A percentile compares a stretch with the other conserved stretches of the same genome.
phyloP scores from a whole-genome alignment of 768 basidiomycete species.

The Rossbeevera mucosa region DNA sequence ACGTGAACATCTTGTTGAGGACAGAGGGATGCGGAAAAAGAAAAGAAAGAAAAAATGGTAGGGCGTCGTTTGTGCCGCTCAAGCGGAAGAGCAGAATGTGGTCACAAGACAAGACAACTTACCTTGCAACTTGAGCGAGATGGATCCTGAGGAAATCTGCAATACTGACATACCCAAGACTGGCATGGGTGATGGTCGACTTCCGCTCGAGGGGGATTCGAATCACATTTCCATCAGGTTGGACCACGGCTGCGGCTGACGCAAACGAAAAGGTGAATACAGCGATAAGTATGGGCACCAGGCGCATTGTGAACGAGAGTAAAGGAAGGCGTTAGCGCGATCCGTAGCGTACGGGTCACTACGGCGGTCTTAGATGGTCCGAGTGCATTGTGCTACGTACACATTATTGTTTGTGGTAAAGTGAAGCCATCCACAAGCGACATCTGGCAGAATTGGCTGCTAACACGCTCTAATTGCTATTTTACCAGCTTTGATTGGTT shows the following conservation, averaged over 20 bases:
- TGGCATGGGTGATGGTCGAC: slow-evolving; percentile 6
- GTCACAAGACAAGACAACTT: slow-evolving; percentile 1
- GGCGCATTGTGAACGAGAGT: slow-evolving; percentile 18
- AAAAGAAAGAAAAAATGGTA: background rate
- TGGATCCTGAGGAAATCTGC: slow-evolving; percentile 13
- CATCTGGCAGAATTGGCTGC: too few species aligned
- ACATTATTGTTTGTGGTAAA: too few species aligned
- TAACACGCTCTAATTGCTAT: too few species aligned
- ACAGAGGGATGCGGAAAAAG: background rate
- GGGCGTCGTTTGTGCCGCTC: background rate
- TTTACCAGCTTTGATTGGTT: too few species aligned
- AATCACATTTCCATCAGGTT: slow-evolving; percentile 2
- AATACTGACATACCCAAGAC: slow-evolving; percentile 1
- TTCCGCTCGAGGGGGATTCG: slow-evolving; percentile 25
- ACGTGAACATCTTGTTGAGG: background rate
- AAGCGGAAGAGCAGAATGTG: background rate
- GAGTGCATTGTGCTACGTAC: too few species aligned
- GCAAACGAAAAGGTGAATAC: slow-evolving; percentile 16
- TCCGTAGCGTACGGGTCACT: background rate
- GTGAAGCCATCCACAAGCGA: too few species aligned
- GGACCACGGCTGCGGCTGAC: background rate
- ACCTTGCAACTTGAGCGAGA: slow-evolving; percentile 17
- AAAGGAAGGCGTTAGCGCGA: background rate
- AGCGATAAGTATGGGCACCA: slow-evolving; percentile 5
- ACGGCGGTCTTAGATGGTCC: background rate